Percentiles rank a stretch among this genome's conserved stretches.
Conservation (phyloP, 805 yeast genomes). For the Ogataea degrootiae region DNA sequence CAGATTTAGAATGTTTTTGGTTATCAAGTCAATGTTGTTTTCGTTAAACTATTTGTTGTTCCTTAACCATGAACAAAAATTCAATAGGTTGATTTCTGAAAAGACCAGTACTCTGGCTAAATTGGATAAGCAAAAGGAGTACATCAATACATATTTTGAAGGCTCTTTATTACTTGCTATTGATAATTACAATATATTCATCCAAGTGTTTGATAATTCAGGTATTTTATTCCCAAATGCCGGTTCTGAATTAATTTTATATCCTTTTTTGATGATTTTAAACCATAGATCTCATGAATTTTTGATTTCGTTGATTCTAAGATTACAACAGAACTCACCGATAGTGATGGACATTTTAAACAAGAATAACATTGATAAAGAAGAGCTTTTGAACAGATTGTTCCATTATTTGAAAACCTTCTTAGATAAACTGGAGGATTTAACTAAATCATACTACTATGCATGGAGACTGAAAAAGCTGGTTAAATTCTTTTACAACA, state of each 20-base stretch:
- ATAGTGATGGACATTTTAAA: slow-evolving; percentile 29
- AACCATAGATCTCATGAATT: slow-evolving; percentile 57
- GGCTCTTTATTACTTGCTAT: slow-evolving; percentile 31
- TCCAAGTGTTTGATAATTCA: slow-evolving; percentile 28
- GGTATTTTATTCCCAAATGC: slow-evolving; percentile 28
- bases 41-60: slow-evolving; percentile 44
- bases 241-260: slow-evolving; percentile 42
- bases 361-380: slow-evolving; percentile 31
- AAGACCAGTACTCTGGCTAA: slow-evolving; percentile 26
- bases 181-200: slow-evolving; percentile 34
- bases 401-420: slow-evolving; percentile 32
- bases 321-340: slow-evolving; percentile 37
- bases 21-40: slow-evolving; percentile 44
- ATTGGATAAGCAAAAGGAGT: slow-evolving; percentile 28
- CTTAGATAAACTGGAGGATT: slow-evolving; percentile 30
- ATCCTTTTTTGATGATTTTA: slow-evolving; percentile 46
- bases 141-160: slow-evolving; percentile 32
- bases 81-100: slow-evolving; percentile 27
- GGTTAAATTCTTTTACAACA: slow-evolving; percentile 35
- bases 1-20: slow-evolving; percentile 29
- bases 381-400: slow-evolving; percentile 29
- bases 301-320: slow-evolving; percentile 48
- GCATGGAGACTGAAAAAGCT: slow-evolving; percentile 42
- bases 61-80: slow-evolving; percentile 34
- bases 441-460: slow-evolving; percentile 38